Conservation (phyloP, 192 early-diverging fungal species). For the Podila horticola region DNA sequence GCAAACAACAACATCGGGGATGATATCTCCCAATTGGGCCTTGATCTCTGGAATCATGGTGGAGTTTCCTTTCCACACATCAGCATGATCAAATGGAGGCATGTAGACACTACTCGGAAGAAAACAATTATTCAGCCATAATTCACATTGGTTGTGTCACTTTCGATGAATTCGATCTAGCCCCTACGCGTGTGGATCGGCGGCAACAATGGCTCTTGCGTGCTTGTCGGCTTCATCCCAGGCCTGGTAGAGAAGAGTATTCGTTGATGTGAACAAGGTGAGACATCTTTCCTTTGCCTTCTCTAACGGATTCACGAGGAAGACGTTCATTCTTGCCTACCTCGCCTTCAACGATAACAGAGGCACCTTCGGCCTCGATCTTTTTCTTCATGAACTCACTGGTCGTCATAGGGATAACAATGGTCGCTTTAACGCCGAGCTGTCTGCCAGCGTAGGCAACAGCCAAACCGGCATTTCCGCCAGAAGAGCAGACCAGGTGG, state of each 20-base stretch:
- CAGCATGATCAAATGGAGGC: constrained; percentile 66
- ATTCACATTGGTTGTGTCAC: too few relatives aligned
- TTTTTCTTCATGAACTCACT: constrained; percentile 61
- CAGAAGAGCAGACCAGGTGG: constrained; percentile 67
- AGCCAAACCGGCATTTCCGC: constrained; percentile 73
- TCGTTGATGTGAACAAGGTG: not conserved
- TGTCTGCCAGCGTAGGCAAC: constrained; percentile 74
- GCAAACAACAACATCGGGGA: constrained; percentile 72
- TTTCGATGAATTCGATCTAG: not conserved
- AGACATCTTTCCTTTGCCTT: not conserved
- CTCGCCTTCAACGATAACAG: constrained; percentile 57
- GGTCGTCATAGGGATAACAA: constrained; percentile 65
- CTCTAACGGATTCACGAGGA: too few relatives aligned
- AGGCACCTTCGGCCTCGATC: constrained; percentile 71
- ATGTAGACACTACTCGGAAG: constrained; percentile 54
- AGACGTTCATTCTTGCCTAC: constrained; percentile 21
- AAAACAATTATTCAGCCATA: not conserved
- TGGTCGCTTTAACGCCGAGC: constrained; percentile 62
- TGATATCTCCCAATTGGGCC: constrained; percentile 61
- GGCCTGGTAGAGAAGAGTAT: constrained; percentile 14
- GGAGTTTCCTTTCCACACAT: constrained; percentile 69
- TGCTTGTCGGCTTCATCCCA: constrained; percentile 57
- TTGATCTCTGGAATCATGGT: constrained; percentile 73
- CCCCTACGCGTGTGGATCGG: constrained; percentile 57
- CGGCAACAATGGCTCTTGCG: constrained; percentile 51